A percentile compares a stretch with the other conserved stretches of the same genome.
Conservation (phyloP, 257 asterid genomes). For the Solanum verrucosum region DNA sequence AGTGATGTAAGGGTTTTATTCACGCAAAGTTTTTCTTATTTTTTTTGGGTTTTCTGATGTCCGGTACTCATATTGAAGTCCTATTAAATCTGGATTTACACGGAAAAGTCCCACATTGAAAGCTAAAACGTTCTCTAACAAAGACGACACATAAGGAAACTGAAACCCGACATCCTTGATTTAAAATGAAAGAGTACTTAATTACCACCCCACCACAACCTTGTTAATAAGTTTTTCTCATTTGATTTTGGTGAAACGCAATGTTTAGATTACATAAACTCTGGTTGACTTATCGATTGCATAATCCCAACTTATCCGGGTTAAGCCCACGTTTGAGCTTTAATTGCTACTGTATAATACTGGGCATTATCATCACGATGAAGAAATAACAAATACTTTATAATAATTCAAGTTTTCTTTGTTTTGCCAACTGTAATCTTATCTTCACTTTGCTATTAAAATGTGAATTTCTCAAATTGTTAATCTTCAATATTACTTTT, state of each 20-base stretch:
- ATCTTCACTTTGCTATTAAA: neutral
- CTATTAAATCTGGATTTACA: too few species aligned
- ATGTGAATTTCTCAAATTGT: neutral
- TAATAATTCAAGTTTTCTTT: neutral
- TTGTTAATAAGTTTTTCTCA: neutral
- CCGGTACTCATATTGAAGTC: too few species aligned
- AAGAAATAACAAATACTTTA: neutral
- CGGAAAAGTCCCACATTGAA: too few species aligned
- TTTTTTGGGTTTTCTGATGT: too few species aligned
- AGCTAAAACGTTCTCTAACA: too few species aligned
- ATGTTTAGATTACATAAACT: neutral
- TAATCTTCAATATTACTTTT: neutral
- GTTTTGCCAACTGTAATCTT: neutral
- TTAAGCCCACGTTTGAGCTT: neutral
- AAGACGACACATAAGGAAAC: too few species aligned
- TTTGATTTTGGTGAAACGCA: neutral
- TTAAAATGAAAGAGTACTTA: too few species aligned
- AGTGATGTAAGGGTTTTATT: neutral
- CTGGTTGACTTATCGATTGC: neutral
- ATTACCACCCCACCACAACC: too few species aligned
- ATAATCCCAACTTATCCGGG: neutral
- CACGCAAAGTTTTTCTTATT: neutral
- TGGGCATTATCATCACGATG: too few species aligned
- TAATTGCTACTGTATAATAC: neutral
- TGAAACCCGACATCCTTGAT: accelerated